phyloP scores from a whole-genome alignment of 176 grass and related monocot genomes.

The Bromus sterilis region DNA sequence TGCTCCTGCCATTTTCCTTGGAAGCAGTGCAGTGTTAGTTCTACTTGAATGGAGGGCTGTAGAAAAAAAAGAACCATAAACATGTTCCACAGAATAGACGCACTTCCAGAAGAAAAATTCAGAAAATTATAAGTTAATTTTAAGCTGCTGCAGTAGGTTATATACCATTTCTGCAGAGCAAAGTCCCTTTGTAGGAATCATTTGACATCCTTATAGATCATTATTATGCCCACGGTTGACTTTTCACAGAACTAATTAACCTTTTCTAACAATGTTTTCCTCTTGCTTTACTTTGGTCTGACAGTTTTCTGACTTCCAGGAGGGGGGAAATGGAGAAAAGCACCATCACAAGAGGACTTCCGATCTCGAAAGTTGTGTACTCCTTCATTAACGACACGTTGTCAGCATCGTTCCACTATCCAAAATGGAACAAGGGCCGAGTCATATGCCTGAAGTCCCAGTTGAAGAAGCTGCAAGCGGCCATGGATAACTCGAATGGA shows the following conservation, averaged over 20 bases:
- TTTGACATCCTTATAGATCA: background rate
- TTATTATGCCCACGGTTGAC: background rate
- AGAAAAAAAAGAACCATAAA: background rate
- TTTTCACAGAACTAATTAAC: background rate
- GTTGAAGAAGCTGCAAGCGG: slow-evolving; percentile 60
- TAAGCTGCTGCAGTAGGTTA: background rate
- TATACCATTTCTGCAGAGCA: background rate
- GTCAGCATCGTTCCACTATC: slow-evolving; percentile 72
- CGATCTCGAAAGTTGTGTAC: slow-evolving; percentile 63
- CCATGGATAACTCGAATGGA: slow-evolving; percentile 36
- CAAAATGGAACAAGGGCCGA: slow-evolving; percentile 89
- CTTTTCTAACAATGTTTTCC: background rate
- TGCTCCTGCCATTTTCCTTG: background rate
- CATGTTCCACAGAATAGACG: background rate
- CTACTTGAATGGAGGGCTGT: background rate
- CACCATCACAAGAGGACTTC: slow-evolving; percentile 54
- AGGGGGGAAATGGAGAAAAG: slow-evolving; percentile 92
- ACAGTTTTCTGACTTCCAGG: slow-evolving; percentile 35
- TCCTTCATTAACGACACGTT: slow-evolving; percentile 70
- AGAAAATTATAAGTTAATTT: background rate
- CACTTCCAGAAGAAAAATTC: background rate
- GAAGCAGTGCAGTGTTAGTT: background rate
- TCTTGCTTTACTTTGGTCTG: slow-evolving; percentile 6
- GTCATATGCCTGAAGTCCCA: slow-evolving; percentile 75
- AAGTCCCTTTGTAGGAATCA: background rate